phyloP scores from a whole-genome alignment of 257 asterid species.

The Cordia subcordata region DNA sequence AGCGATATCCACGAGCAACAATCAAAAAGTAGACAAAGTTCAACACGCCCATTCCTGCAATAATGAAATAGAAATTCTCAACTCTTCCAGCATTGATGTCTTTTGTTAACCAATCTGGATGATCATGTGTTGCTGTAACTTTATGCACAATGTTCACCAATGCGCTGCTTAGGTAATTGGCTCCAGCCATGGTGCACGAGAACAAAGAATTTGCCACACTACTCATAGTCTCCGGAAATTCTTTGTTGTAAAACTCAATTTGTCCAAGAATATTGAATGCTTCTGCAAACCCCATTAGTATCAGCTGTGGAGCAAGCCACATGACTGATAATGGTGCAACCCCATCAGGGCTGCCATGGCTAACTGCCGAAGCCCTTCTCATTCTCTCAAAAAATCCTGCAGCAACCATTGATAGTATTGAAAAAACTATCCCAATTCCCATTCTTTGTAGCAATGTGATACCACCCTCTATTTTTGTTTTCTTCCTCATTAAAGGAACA shows the following conservation, averaged over 20 bases:
- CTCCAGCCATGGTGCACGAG: slow-evolving; percentile 60
- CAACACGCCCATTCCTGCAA: slow-evolving; percentile 65
- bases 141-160: slow-evolving; percentile 65
- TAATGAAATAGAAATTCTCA: slow-evolving; percentile 58
- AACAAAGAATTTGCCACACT: slow-evolving; percentile 83
- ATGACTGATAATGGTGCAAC: slow-evolving; percentile 53
- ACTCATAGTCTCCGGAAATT: slow-evolving; percentile 77
- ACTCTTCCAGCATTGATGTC: slow-evolving; percentile 57
- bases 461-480: slow-evolving; percentile 61
- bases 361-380: slow-evolving; percentile 42
- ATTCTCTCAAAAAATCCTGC: slow-evolving; percentile 58
- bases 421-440: slow-evolving; percentile 70
- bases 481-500: slow-evolving; percentile 44
- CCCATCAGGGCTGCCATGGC: slow-evolving; percentile 31
- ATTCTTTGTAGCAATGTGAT: slow-evolving; percentile 74
- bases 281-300: slow-evolving; percentile 86
- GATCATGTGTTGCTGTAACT: slow-evolving; percentile 44
- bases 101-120: slow-evolving; percentile 72
- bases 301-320: slow-evolving; percentile 85
- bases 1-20: slow-evolving; percentile 48
- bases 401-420: slow-evolving; percentile 59
- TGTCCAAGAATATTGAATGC: slow-evolving; percentile 82
- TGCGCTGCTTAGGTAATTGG: slow-evolving; percentile 50
- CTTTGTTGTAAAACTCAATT: slow-evolving; percentile 77
- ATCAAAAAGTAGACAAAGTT: slow-evolving; percentile 51